Evolutionary conservation across 163 green algal species (phyloP).

Genomic region (Prototheca cutis): DNA sequence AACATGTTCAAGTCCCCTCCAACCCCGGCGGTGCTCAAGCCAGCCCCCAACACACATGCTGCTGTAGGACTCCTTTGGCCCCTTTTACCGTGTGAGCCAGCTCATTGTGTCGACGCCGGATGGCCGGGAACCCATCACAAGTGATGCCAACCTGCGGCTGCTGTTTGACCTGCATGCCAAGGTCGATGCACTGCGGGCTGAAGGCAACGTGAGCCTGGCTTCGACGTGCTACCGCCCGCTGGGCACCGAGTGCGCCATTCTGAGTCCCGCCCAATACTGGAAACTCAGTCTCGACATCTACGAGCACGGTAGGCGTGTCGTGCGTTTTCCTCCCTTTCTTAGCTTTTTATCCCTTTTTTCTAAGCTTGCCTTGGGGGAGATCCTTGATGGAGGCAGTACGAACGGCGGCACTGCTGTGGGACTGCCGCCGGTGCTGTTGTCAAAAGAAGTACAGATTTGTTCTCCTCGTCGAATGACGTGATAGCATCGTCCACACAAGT

Average conservation of each 20-base stretch:
- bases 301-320: slow-evolving; percentile 16
- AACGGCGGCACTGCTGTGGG: too few relatives aligned
- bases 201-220: slow-evolving; percentile 21
- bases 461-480: too few relatives aligned
- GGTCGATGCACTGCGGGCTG: neutral
- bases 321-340: too few relatives aligned
- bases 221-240: slow-evolving; percentile 82
- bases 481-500: too few relatives aligned
- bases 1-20: too few relatives aligned
- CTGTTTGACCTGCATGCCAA: slow-evolving; percentile 73
- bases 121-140: slow-evolving; percentile 43
- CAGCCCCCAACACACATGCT: too few relatives aligned
- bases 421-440: too few relatives aligned
- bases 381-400: too few relatives aligned
- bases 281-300: slow-evolving; percentile 52
- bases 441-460: too few relatives aligned
- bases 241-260: slow-evolving; percentile 58
- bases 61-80: slow-evolving; percentile 65
- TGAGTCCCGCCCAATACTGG: slow-evolving; percentile 87
- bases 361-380: too few relatives aligned
- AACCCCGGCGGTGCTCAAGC: too few relatives aligned
- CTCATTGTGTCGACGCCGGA: slow-evolving; percentile 68
- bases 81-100: slow-evolving; percentile 81
- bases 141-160: slow-evolving; percentile 48
- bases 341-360: too few relatives aligned